These are phyloP conservation scores for Pseudomicrostroma phylloplanum DNA, from an alignment of 1,284 basidiomycete genomes.

Conservation along the genomic window DNA sequence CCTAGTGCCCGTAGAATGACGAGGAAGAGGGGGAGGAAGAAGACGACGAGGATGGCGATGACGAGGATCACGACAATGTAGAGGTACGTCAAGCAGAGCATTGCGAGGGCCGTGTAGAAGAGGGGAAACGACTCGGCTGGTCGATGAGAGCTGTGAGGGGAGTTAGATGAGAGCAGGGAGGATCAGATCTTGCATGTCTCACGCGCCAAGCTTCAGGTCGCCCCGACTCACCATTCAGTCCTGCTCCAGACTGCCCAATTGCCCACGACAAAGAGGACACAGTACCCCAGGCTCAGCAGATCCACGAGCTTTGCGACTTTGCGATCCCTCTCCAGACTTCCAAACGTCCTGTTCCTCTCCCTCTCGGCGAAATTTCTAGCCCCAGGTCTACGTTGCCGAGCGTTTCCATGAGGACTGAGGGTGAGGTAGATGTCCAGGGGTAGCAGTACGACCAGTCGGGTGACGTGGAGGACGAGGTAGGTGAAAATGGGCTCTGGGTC, in stretches of 20 bases:
- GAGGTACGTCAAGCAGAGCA: slow-evolving; percentile 32
- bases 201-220: background rate
- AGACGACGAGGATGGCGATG: slow-evolving; percentile 31
- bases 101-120: slow-evolving; percentile 28
- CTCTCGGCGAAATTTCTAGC: slow-evolving; percentile 25
- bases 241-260: slow-evolving; percentile 37
- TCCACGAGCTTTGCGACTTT: slow-evolving; percentile 27
- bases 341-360: slow-evolving; percentile 28
- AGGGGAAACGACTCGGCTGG: slow-evolving; percentile 33
- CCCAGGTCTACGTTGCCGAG: slow-evolving; percentile 21
- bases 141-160: slow-evolving; percentile 15
- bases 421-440: slow-evolving; percentile 39
- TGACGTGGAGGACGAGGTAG: slow-evolving; percentile 31
- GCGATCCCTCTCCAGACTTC: slow-evolving; percentile 26
- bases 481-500: slow-evolving; percentile 34
- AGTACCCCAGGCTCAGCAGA: slow-evolving; percentile 26
- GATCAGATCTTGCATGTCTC: background rate
- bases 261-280: slow-evolving; percentile 38
- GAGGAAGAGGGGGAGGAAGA: slow-evolving; percentile 33
- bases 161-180: background rate
- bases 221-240: slow-evolving; percentile 19
- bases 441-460: slow-evolving; percentile 25
- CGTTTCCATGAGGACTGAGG: slow-evolving; percentile 32
- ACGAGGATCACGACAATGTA: slow-evolving; percentile 34
- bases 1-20: slow-evolving; percentile 32